These are phyloP conservation scores for Endothia cerciana DNA, from an alignment of 2,329 filamentous ascomycete genomes.

Conservation along the genomic window DNA sequence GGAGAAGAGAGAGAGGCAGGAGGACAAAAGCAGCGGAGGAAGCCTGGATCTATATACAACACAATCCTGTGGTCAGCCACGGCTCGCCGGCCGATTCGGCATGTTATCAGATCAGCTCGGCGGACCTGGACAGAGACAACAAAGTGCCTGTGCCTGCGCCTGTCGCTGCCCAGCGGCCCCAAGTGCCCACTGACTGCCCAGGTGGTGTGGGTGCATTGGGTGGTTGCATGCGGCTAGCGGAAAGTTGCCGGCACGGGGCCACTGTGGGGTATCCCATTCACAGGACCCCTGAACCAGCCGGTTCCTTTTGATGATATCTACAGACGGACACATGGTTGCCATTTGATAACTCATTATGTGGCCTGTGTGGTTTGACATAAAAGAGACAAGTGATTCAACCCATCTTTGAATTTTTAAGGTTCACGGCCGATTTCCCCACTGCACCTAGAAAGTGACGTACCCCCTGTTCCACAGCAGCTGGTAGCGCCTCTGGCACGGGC, in stretches of 20 bases:
- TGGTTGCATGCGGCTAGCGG: constrained; percentile 17
- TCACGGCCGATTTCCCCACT: background rate
- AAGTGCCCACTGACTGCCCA: background rate
- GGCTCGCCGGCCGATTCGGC: constrained; percentile 23
- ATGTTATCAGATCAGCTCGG: constrained; percentile 20
- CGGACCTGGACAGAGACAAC: constrained; percentile 8
- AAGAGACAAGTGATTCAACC: background rate
- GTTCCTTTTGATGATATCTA: background rate
- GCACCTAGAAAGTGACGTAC: constrained; percentile 1
- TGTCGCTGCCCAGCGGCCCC: background rate
- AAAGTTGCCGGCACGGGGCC: constrained; percentile 27
- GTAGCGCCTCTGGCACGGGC: constrained; percentile 6
- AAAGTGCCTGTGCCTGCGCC: background rate
- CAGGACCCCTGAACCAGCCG: background rate
- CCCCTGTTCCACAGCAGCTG: background rate
- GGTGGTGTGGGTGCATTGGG: constrained; percentile 2
- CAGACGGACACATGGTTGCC: background rate
- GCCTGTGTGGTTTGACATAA: background rate
- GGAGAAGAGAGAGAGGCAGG: background rate
- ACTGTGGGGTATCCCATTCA: constrained; percentile 18
- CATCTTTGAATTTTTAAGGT: background rate
- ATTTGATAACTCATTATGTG: background rate
- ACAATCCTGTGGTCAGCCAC: constrained; percentile 23
- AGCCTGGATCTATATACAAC: constrained; percentile 15
- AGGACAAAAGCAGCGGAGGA: background rate